phyloP scores from a whole-genome alignment of 352 stramenopile species.

The Thalassiosira sp. region DNA sequence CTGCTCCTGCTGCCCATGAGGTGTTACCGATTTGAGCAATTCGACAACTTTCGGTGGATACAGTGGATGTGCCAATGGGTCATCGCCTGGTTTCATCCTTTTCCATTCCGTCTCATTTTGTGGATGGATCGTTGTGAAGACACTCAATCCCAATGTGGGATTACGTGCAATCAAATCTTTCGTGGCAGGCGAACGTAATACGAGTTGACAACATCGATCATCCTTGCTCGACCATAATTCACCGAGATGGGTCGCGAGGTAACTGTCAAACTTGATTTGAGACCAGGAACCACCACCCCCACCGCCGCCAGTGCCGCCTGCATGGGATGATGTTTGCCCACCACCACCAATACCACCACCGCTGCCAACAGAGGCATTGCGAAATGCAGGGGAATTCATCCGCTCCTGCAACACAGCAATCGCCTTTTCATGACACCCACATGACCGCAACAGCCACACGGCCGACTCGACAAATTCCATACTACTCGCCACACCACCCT shows the following conservation, averaged over 20 bases:
- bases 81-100: constrained; percentile 52
- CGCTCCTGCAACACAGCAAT: constrained; percentile 62
- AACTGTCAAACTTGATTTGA: constrained; percentile 81
- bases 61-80: constrained; percentile 63
- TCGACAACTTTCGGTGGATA: constrained; percentile 66
- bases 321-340: background rate
- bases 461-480: constrained; percentile 80
- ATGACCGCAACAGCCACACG: constrained; percentile 75
- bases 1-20: constrained; percentile 45
- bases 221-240: constrained; percentile 74
- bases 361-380: constrained; percentile 50
- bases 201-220: constrained; percentile 61
- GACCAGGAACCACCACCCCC: constrained; percentile 58
- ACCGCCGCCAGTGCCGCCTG: background rate
- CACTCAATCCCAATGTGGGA: constrained; percentile 70
- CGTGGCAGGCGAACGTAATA: constrained; percentile 65
- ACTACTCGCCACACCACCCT: constrained; percentile 8
- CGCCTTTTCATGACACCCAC: constrained; percentile 72
- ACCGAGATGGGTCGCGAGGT: constrained; percentile 74
- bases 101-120: constrained; percentile 76
- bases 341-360: constrained; percentile 3
- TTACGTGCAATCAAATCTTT: constrained; percentile 71
- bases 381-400: constrained; percentile 50
- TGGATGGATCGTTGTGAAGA: constrained; percentile 77
- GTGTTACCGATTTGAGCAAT: constrained; percentile 70